Evolutionary conservation across 495 filamentous ascomycete species (phyloP).

Genomic region (Penicillium robsamsonii): DNA sequence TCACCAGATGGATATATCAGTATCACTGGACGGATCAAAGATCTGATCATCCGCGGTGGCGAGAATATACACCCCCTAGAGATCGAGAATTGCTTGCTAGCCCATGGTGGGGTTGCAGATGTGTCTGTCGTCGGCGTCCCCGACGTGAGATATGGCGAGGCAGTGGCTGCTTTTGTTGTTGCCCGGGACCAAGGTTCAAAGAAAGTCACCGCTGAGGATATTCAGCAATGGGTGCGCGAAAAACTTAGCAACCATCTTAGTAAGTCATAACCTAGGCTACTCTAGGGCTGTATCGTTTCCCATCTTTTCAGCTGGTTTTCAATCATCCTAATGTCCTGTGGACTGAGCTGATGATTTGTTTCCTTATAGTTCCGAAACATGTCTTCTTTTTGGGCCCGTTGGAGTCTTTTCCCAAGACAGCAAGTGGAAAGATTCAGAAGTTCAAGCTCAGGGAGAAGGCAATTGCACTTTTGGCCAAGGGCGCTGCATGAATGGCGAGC

Average conservation of each 20-base stretch:
- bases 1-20: conserved; percentile 63
- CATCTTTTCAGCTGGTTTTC: neutral
- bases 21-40: conserved; percentile 81
- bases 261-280: conserved; percentile 31
- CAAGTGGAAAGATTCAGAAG: conserved; percentile 96
- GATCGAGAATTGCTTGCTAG: conserved; percentile 86
- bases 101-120: conserved; percentile 64
- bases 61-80: conserved; percentile 97
- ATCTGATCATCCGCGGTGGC: conserved; percentile 88
- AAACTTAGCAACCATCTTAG: conserved; percentile 73
- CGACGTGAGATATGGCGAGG: conserved; percentile 82
- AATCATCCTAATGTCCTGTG: neutral
- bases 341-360: neutral
- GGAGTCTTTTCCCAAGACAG: conserved; percentile 83
- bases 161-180: conserved; percentile 80
- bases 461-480: conserved; percentile 41
- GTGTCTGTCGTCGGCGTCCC: conserved; percentile 81
- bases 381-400: conserved; percentile 67
- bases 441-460: conserved; percentile 77
- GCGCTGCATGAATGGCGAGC: conserved; percentile 4
- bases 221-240: conserved; percentile 69
- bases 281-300: neutral
- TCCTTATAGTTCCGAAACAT: conserved; percentile 70
- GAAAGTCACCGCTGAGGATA: conserved; percentile 40
- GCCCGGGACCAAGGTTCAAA: conserved; percentile 28